Conservation (phyloP, 2,329 filamentous ascomycete species). For the Fusarium chaquense region DNA sequence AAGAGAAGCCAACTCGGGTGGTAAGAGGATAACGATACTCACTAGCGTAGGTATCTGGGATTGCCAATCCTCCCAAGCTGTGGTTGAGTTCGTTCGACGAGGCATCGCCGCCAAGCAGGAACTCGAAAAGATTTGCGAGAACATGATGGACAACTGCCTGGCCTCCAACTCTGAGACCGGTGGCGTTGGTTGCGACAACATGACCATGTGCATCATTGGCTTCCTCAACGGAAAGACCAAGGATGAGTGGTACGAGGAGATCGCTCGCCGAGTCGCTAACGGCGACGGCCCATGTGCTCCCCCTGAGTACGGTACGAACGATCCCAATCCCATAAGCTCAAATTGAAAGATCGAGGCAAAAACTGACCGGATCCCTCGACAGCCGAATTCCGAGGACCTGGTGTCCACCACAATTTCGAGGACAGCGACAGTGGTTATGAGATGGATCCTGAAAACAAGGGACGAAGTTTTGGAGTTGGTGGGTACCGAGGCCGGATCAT, state of each 20-base stretch:
- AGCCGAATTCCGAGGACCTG: conserved; percentile 89
- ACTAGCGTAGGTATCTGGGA: conserved; percentile 90
- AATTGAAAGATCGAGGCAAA: conserved; percentile 2
- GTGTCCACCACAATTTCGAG: conserved; percentile 84
- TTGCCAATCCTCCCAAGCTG: conserved; percentile 97
- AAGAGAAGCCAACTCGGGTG: conserved; percentile 52
- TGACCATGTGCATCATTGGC: conserved; percentile 95
- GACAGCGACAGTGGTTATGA: conserved; percentile 83
- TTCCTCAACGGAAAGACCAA: conserved; percentile 92
- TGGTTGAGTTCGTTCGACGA: conserved; percentile 95
- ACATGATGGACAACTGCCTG: conserved; percentile 99
- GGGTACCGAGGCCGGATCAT: conserved; percentile 89
- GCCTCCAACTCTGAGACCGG: conserved; percentile 98
- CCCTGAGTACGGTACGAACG: conserved; percentile 96
- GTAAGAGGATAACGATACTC: conserved; percentile 38
- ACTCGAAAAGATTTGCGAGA: conserved; percentile 94
- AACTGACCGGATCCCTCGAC: conserved; percentile 32
- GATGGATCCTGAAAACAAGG: conserved; percentile 75
- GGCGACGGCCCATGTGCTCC: conserved; percentile 98
- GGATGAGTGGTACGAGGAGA: conserved; percentile 98
- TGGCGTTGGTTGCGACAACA: conserved; percentile 98
- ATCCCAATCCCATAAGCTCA: conserved; percentile 51
- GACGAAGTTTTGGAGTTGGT: conserved; percentile 72
- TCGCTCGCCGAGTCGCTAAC: conserved; percentile 92
- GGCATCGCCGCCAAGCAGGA: conserved; percentile 98